These are phyloP conservation scores for Epichloe baconii DNA, from an alignment of 2,329 filamentous ascomycete species.

Conservation along the genomic window DNA sequence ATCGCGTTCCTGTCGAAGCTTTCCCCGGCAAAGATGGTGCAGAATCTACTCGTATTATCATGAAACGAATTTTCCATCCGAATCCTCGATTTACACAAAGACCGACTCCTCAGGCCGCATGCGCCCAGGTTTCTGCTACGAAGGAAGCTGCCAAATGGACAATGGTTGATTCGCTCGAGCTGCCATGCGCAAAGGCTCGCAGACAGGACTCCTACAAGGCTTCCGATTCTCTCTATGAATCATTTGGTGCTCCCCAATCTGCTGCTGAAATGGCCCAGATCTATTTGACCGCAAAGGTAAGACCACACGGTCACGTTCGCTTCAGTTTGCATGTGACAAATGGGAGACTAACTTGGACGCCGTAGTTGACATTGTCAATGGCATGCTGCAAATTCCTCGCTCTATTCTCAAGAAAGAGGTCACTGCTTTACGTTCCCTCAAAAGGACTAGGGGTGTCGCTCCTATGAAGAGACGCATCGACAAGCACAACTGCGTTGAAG, in stretches of 20 bases:
- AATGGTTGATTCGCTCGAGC: neutral
- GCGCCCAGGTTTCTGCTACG: neutral
- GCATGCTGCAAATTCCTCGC: slow-evolving; percentile 4
- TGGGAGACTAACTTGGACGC: neutral
- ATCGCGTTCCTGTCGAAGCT: slow-evolving; percentile 15
- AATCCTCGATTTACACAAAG: neutral
- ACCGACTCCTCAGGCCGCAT: neutral
- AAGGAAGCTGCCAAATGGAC: slow-evolving; percentile 1
- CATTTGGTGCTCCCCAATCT: slow-evolving; percentile 2
- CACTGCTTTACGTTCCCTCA: neutral
- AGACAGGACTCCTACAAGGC: neutral
- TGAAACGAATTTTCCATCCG: slow-evolving; percentile 19
- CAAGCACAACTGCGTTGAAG: slow-evolving; percentile 6
- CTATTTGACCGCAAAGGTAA: slow-evolving; percentile 18
- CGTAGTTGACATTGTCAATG: slow-evolving; percentile 15
- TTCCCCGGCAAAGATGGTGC: slow-evolving; percentile 10
- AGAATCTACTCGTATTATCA: slow-evolving; percentile 12
- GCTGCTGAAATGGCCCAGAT: slow-evolving; percentile 4
- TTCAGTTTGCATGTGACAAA: neutral
- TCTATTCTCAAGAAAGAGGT: slow-evolving; percentile 2
- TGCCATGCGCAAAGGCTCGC: slow-evolving; percentile 6
- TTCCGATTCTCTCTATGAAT: neutral
- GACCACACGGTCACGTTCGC: slow-evolving; percentile 1
- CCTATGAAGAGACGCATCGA: slow-evolving; percentile 18
- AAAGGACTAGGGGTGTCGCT: slow-evolving; percentile 6